Conservation (phyloP, 352 stramenopile species). For the Pythium dissimile region DNA sequence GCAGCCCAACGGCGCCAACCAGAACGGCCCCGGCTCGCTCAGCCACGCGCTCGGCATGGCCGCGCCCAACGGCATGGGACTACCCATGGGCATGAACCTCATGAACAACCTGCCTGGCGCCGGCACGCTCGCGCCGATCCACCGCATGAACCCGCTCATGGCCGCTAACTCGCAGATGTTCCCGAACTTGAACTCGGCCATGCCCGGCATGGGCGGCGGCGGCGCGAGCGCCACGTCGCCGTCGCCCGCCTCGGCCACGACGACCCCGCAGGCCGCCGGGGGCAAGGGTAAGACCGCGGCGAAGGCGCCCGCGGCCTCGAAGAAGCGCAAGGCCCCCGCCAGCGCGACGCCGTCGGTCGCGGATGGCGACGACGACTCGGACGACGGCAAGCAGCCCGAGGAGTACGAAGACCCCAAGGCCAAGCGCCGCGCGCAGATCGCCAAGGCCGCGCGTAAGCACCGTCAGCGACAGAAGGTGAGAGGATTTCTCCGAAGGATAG, state of each 20-base stretch:
- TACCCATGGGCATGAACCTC: conserved; percentile 68
- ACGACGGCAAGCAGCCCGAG: conserved; percentile 59
- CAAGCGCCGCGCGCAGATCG: conserved; percentile 84
- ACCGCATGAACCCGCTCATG: conserved; percentile 77
- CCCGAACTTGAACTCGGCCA: conserved; percentile 30
- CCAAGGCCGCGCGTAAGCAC: conserved; percentile 85
- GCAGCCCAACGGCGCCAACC: background rate
- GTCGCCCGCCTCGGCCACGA: background rate
- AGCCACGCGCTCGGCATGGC: conserved; percentile 1
- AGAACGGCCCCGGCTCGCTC: background rate
- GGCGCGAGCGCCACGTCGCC: background rate
- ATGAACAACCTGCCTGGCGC: conserved; percentile 44
- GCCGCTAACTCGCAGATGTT: conserved; percentile 60
- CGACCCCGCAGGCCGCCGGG: conserved; percentile 10
- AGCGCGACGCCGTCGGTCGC: conserved; percentile 27
- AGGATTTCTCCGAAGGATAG: background rate
- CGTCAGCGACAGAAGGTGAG: conserved; percentile 76
- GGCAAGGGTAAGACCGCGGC: conserved; percentile 40
- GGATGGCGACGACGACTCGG: conserved; percentile 36
- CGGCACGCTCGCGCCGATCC: conserved; percentile 58
- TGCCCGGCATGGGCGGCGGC: conserved; percentile 19
- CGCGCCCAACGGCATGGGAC: conserved; percentile 26
- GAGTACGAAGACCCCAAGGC: conserved; percentile 86
- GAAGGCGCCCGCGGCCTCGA: conserved; percentile 42
- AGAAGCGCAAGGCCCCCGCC: conserved; percentile 73